These are phyloP conservation scores for Aplosporella prunicola DNA, from an alignment of 2,329 filamentous ascomycete genomes.

Conservation along the genomic window DNA sequence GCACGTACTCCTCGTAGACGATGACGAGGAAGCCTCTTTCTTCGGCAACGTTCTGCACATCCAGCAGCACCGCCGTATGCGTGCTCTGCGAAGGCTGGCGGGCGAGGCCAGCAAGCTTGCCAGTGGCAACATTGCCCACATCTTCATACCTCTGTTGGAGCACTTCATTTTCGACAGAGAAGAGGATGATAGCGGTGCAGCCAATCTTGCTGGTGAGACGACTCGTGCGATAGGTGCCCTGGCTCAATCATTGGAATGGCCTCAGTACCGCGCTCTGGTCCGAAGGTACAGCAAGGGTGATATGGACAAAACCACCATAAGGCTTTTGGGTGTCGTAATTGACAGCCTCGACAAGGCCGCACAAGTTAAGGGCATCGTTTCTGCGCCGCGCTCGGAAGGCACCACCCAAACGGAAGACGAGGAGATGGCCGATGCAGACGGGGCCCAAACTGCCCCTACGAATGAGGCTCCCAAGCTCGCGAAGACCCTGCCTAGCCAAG, in stretches of 20 bases:
- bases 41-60: constrained; percentile 90
- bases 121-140: constrained; percentile 70
- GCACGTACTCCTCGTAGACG: constrained; percentile 54
- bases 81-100: constrained; percentile 70
- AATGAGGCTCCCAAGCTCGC: constrained; percentile 36
- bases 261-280: constrained; percentile 76
- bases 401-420: constrained; percentile 26
- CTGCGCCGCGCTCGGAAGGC: constrained; percentile 25
- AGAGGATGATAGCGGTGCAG: constrained; percentile 64
- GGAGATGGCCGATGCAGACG: constrained; percentile 11
- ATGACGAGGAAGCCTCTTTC: constrained; percentile 76
- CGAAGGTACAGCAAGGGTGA: constrained; percentile 77
- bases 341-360: constrained; percentile 59
- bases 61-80: constrained; percentile 73
- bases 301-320: constrained; percentile 74
- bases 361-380: constrained; percentile 23
- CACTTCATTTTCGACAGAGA: constrained; percentile 83
- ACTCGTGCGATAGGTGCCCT: constrained; percentile 70
- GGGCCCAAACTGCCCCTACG: constrained; percentile 12
- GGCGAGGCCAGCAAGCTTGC: constrained; percentile 59
- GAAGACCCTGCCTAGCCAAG: constrained; percentile 54
- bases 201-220: constrained; percentile 78
- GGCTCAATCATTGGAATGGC: constrained; percentile 74
- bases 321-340: constrained; percentile 69
- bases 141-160: constrained; percentile 85